These are phyloP conservation scores for Aureobasidium lini DNA, from an alignment of 2,329 filamentous ascomycete species.

Conservation along the genomic window DNA sequence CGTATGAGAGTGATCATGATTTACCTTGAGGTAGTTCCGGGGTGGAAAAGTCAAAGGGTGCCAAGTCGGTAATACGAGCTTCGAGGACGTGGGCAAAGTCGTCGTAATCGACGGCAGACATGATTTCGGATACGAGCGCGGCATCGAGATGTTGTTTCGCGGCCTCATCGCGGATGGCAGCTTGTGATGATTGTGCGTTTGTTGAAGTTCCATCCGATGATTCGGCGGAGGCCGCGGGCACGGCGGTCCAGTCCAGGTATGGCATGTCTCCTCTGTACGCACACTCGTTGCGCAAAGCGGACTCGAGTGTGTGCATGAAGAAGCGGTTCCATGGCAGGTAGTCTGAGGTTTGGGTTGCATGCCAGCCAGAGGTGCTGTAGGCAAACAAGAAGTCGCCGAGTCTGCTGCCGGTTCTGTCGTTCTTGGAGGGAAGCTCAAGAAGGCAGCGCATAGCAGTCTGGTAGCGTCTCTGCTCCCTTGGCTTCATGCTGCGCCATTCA, in stretches of 20 bases:
- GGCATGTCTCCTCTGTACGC: constrained; percentile 19
- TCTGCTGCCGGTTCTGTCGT: constrained; percentile 16
- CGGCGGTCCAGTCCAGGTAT: constrained; percentile 24
- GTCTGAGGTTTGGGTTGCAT: constrained; percentile 18
- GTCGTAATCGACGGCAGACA: constrained; percentile 19
- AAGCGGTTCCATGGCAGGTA: constrained; percentile 25
- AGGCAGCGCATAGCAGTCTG: constrained; percentile 22
- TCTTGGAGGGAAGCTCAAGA: constrained; percentile 17
- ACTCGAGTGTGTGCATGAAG: constrained; percentile 22
- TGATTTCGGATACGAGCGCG: not conserved
- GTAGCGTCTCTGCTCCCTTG: constrained; percentile 19
- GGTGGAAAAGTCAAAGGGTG: constrained; percentile 17
- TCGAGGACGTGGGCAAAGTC: constrained; percentile 20
- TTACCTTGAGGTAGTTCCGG: constrained; percentile 19
- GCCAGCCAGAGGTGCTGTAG: constrained; percentile 19
- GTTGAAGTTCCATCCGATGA: constrained; percentile 17
- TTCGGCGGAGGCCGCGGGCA: constrained; percentile 19
- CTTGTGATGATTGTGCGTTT: constrained; percentile 16
- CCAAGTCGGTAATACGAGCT: constrained; percentile 18
- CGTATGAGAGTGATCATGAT: not conserved
- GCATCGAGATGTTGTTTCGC: not conserved
- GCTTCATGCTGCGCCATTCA: constrained; percentile 21
- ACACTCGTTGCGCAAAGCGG: constrained; percentile 20
- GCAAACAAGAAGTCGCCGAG: constrained; percentile 24
- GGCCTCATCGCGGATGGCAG: constrained; percentile 17